Conservation (phyloP, 495 filamentous ascomycete genomes). For the Penicillium cataractarum region DNA sequence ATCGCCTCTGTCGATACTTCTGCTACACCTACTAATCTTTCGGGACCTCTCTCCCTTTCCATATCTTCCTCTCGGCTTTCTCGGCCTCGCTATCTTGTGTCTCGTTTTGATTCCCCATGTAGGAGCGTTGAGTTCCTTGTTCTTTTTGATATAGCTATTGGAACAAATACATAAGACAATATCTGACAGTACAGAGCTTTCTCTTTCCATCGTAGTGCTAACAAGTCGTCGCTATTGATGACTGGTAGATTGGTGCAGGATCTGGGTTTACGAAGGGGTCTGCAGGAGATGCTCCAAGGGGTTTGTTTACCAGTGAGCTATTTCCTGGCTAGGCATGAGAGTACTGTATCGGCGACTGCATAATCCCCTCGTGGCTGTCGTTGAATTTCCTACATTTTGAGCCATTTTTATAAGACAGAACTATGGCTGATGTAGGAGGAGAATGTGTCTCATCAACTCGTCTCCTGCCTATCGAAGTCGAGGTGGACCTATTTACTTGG, state of each 20-base stretch:
- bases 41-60: slow-evolving; percentile 1
- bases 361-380: too few relatives aligned
- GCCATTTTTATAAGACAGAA: too few relatives aligned
- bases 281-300: too few relatives aligned
- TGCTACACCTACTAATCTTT: slow-evolving; percentile 12
- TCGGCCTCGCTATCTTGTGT: slow-evolving; percentile 3
- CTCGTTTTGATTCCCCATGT: slow-evolving; percentile 30
- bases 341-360: too few relatives aligned
- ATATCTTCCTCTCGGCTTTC: not conserved
- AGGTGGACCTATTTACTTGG: too few relatives aligned
- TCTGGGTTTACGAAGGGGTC: not conserved
- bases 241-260: not conserved
- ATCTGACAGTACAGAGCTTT: not conserved
- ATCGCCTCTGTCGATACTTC: slow-evolving; percentile 20
- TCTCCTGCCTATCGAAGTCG: too few relatives aligned
- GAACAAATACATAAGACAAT: slow-evolving; percentile 1
- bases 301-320: too few relatives aligned
- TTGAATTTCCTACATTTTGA: too few relatives aligned
- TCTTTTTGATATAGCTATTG: slow-evolving; percentile 2
- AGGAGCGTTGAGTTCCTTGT: slow-evolving; percentile 15
- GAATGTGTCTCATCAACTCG: too few relatives aligned
- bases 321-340: too few relatives aligned
- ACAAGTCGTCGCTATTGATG: not conserved
- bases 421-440: too few relatives aligned
- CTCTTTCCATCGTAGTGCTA: not conserved